Evolutionary conservation across 2,329 filamentous ascomycete genomes (phyloP), one percentile per base, ranked within the genome.

Genomic region (Aspergillus aculeatus): DNA sequence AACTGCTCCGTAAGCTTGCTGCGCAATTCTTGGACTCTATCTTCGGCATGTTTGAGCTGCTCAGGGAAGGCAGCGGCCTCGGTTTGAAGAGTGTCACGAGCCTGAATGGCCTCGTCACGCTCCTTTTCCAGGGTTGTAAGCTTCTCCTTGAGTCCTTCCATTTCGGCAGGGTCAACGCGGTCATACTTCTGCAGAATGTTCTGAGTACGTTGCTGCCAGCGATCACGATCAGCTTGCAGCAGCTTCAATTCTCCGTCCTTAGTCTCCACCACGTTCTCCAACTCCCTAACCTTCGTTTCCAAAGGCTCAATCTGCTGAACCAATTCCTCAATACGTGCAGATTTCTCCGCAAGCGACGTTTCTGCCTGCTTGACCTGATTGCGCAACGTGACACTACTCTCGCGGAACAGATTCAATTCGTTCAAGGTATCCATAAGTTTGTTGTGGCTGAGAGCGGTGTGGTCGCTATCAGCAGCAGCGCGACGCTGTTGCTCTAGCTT

Each of bases 131-230:
- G 78, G 1, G 78, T 79, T 6, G 86, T 79, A 56, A 97, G 85
- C 60, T 88, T 88, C 71, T 90, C 86, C 79, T 95, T 96, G 59
- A 99, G 83, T 61, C 89, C 88, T 68, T 98, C 94, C 72, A 97
- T 85, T 71, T 98, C 94, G 3, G 91, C 91, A 48, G 95, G 94
- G 71, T 99, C 95, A 55, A 96, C 91, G 58, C 94, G 91, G 67
- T 96, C 93, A 71, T 98, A 97, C 73, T 96, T 97, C 66, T 92
- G 92, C 54, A 99, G 85, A 62, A 99, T 97, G 67, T 96, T 91
- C 72, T 98, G 92, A 1, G 92, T 96, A 24, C 95, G 89, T 81
- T 97, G 94, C 77, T 96, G 92, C 91, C 94, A 97, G 59, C 91
- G 86, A 72, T 98, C 94, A 16, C 95, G 89, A 72, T 98, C 94